These are phyloP conservation scores for Albifimbria verrucaria DNA, from an alignment of 2,329 filamentous ascomycete genomes.

Conservation along the genomic window DNA sequence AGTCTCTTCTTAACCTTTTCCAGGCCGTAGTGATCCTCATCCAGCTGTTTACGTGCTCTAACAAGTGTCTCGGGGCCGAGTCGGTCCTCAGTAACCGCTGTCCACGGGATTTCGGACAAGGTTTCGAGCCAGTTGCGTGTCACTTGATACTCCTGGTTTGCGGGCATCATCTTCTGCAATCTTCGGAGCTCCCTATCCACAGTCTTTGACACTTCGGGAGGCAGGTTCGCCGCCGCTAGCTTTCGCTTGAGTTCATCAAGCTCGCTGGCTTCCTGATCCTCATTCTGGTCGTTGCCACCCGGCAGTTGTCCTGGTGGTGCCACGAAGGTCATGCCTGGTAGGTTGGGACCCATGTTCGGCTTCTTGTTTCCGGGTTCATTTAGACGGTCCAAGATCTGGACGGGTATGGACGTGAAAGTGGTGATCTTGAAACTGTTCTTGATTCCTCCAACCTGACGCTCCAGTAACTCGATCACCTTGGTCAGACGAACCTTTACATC, in stretches of 20 bases:
- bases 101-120: constrained; percentile 90
- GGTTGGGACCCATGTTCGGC: constrained; percentile 27
- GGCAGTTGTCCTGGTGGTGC: constrained; percentile 32
- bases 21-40: constrained; percentile 93
- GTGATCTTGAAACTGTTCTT: constrained; percentile 87
- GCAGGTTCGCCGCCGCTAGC: constrained; percentile 75
- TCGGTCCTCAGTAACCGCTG: constrained; percentile 77
- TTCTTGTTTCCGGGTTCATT: constrained; percentile 35
- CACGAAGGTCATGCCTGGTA: constrained; percentile 37
- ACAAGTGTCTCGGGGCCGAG: constrained; percentile 77
- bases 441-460: constrained; percentile 76
- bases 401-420: constrained; percentile 64
- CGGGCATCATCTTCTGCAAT: constrained; percentile 91
- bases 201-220: constrained; percentile 83
- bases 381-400: constrained; percentile 58
- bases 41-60: constrained; percentile 81
- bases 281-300: constrained; percentile 48
- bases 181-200: constrained; percentile 85
- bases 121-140: constrained; percentile 93
- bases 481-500: constrained; percentile 75
- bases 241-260: constrained; percentile 88
- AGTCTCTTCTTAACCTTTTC: constrained; percentile 97
- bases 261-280: constrained; percentile 83
- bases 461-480: constrained; percentile 78
- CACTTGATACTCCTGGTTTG: constrained; percentile 94